Conservation (phyloP, 1,284 basidiomycete species). For the Austroboletus niveus region DNA sequence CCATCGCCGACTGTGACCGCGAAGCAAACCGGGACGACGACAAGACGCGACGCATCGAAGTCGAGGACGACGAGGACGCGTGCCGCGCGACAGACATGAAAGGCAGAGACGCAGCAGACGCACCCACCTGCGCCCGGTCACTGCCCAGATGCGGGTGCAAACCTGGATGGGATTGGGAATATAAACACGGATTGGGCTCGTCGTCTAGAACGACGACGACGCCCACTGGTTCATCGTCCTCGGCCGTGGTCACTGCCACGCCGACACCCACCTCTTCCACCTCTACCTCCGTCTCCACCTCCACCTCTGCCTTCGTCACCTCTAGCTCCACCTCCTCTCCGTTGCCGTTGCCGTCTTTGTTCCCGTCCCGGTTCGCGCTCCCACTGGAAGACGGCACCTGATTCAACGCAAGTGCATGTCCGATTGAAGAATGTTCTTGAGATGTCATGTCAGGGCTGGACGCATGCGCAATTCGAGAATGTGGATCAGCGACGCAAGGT, state of each 20-base stretch:
- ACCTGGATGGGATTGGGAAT: background rate
- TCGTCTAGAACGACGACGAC: background rate
- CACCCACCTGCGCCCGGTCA: too few species aligned
- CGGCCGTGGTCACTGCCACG: constrained; percentile 12
- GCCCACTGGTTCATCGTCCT: background rate
- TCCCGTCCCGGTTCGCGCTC: background rate
- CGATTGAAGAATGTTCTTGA: constrained; percentile 20
- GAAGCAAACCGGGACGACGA: background rate
- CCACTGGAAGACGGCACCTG: background rate
- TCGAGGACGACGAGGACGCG: background rate
- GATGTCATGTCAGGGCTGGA: constrained; percentile 24
- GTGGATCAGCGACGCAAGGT: background rate
- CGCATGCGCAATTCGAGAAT: constrained; percentile 13
- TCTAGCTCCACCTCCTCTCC: background rate
- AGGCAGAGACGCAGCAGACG: too few species aligned
- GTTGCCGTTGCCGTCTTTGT: background rate
- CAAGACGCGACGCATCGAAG: background rate
- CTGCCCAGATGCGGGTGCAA: too few species aligned
- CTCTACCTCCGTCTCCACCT: background rate
- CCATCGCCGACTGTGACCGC: constrained; percentile 3
- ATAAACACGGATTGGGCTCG: background rate
- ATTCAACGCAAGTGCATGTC: constrained; percentile 12
- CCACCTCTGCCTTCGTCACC: background rate
- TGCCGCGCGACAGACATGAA: background rate
- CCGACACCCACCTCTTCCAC: constrained; percentile 12